Base-by-base conservation (phyloP, 495 filamentous ascomycete species). In the Penicillium robsamsonii region DNA sequence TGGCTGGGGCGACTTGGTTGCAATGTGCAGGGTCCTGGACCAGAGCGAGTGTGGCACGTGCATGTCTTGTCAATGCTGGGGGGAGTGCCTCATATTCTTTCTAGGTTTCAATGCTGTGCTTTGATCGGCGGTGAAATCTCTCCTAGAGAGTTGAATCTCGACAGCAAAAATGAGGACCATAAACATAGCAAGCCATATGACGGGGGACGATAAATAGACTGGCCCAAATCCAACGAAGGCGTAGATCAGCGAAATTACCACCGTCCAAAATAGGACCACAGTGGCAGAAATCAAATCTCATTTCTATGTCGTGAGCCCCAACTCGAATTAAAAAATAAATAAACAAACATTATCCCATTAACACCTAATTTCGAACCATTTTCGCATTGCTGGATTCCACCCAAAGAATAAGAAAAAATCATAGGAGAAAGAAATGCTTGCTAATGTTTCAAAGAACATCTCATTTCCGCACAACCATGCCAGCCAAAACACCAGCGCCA, bases 401-500 rank as follows among this genome's bases (percentile, higher is more conserved):
- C 17, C 49, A 25, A 18, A 53, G 13, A 30, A 56, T 40, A 48
- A 52, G 22, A 25, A 56, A 47, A 55, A 10, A 46, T 24, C 13
- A 46, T 40, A 52, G 22, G 20, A 55, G 44, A 52, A 13, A 46
- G 43, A 7, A 46, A 45, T 42, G 46, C 31, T 40, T 41, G 43
- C 31, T 49, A 17, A 11, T 22, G 30, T 40, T 53, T 45, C 38
- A 41, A 17, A 37, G 33, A 7, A 42, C 33, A 38, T 7, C 22
- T 60, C 62, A 77, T 40, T 64, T 61, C 46, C 66, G 66, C 8
- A 59, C 67, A 48, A 75, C 70, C 73, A 79, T 86, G 1, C 84
- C 85, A n/a, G 85, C 87, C 55, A 92, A 68, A 29, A 91, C 87
- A 5, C 86, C 89, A 6, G 88, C 89, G 0, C 89, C 89, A 45